phyloP scores from a whole-genome alignment of 257 asterid species.

The Solanum arcanum region DNA sequence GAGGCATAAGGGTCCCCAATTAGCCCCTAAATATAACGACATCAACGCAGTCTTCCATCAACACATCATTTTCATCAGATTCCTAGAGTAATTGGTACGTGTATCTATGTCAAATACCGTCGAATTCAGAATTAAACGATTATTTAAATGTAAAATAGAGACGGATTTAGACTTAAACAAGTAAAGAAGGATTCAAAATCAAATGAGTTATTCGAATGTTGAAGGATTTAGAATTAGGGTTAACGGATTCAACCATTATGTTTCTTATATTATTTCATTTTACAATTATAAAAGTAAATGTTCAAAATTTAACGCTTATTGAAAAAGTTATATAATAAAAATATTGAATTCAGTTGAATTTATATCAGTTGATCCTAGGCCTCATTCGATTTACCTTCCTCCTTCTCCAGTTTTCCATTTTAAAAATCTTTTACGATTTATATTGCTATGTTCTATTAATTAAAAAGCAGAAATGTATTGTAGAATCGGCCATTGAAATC shows the following conservation, averaged over 20 bases:
- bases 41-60: background rate
- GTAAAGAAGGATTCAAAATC: background rate
- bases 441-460: background rate
- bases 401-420: background rate
- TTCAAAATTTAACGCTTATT: background rate
- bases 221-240: background rate
- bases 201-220: background rate
- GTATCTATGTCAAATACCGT: background rate
- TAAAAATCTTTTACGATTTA: no score
- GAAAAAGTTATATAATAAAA: background rate
- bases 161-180: no score
- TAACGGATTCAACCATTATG: background rate
- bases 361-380: background rate
- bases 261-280: background rate
- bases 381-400: background rate
- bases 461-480: background rate
- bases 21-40: background rate
- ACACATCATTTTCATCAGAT: slow-evolving; percentile 14
- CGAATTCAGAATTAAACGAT: background rate
- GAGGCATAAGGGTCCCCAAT: background rate
- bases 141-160: background rate
- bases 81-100: background rate
- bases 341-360: background rate
- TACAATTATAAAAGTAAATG: background rate
- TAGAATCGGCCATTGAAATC: background rate